A percentile compares a stretch with the other conserved stretches of the same genome.
Conservation (phyloP, 139 green algal genomes). For the Gonium pectorale region DNA sequence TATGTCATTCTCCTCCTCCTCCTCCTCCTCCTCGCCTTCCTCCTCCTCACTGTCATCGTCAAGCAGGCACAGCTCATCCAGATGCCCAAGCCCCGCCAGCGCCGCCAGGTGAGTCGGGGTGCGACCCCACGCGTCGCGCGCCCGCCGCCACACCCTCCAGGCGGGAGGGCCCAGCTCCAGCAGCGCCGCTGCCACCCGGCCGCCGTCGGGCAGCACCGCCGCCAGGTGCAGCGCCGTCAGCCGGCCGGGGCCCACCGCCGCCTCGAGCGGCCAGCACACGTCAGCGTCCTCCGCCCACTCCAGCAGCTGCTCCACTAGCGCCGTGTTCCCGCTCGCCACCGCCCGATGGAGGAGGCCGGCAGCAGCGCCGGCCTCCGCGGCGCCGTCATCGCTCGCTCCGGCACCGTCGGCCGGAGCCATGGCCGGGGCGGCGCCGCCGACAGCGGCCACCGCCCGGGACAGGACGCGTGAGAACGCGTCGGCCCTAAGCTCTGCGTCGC, state of each 20-base stretch:
- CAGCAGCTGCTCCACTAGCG: conserved; percentile 1
- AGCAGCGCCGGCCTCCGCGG: not conserved
- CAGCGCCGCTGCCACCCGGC: not conserved
- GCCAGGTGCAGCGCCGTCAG: conserved; percentile 33
- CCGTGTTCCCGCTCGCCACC: not conserved
- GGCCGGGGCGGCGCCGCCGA: not conserved
- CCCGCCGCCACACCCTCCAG: not conserved
- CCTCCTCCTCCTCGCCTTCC: not conserved
- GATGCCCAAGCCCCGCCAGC: not conserved
- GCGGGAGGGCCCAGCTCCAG: not conserved
- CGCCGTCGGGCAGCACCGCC: conserved; percentile 8
- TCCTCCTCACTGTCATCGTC: not conserved
- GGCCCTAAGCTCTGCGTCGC: not conserved
- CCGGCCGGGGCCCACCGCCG: not conserved
- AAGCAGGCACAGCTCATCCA: not conserved
- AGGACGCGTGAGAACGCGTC: not conserved
- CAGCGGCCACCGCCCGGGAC: not conserved
- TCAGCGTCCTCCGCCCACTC: conserved; percentile 28
- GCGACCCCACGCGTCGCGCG: not conserved
- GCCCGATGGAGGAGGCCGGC: conserved; percentile 30
- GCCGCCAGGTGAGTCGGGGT: conserved; percentile 18
- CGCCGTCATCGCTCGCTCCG: not conserved
- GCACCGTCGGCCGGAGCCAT: not conserved
- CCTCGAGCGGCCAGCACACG: not conserved
- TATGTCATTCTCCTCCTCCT: not conserved